These are phyloP conservation scores for Pleurotus citrinopileatus DNA, from an alignment of 768 basidiomycete species.

Conservation along the genomic window DNA sequence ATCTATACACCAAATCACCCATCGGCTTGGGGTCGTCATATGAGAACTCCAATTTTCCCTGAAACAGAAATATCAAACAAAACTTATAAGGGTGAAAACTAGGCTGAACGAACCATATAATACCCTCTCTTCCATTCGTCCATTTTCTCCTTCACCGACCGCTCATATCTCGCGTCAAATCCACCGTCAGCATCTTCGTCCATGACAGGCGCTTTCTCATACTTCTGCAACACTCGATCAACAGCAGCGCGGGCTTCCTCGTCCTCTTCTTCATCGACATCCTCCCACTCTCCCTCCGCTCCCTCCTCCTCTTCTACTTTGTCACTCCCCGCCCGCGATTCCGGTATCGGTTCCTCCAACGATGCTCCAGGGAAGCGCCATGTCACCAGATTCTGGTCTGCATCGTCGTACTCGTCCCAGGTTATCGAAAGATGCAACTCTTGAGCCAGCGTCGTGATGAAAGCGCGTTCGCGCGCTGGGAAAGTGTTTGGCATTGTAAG, in stretches of 20 bases:
- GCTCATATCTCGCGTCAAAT: conserved; percentile 78
- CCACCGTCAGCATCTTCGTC: conserved; percentile 70
- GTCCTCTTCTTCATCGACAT: conserved; percentile 57
- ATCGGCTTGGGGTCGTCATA: conserved; percentile 68
- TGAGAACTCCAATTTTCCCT: conserved; percentile 88
- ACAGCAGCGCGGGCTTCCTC: conserved; percentile 73
- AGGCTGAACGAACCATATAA: conserved; percentile 62
- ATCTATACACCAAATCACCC: conserved; percentile 70
- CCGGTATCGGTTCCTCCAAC: conserved; percentile 23
- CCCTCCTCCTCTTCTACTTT: conserved; percentile 31
- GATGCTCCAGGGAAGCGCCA: conserved; percentile 53
- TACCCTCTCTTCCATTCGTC: conserved; percentile 89
- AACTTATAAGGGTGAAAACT: no score
- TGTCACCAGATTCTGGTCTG: conserved; percentile 75
- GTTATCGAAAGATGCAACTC: conserved; percentile 74
- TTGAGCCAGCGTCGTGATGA: conserved; percentile 72
- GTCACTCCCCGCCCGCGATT: conserved; percentile 22
- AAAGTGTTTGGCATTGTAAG: conserved; percentile 77
- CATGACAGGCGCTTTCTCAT: conserved; percentile 76
- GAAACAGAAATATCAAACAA: background rate
- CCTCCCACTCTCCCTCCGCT: conserved; percentile 42
- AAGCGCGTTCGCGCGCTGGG: conserved; percentile 75
- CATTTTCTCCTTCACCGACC: conserved; percentile 78
- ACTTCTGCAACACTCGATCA: conserved; percentile 82
- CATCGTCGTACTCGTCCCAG: conserved; percentile 94